These are phyloP conservation scores for Ramicandelaber brevisporus DNA, from an alignment of 192 early-diverging fungal genomes.

Conservation along the genomic window DNA sequence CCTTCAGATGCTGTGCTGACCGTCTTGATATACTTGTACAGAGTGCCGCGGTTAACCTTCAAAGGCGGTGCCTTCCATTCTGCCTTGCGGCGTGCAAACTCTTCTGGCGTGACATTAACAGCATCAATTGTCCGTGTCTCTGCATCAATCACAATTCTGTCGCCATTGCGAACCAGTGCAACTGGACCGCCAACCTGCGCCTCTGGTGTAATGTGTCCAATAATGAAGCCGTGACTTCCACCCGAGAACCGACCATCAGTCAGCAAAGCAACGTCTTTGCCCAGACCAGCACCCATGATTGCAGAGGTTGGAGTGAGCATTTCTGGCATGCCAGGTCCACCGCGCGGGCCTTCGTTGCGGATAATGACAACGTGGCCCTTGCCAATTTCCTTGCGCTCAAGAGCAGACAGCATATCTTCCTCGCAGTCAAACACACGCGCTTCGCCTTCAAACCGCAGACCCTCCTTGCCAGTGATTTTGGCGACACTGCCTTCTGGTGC, in stretches of 20 bases:
- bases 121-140: constrained; percentile 36
- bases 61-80: constrained; percentile 63
- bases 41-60: constrained; percentile 66
- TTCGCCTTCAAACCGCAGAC: constrained; percentile 59
- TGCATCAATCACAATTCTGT: constrained; percentile 76
- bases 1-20: constrained; percentile 57
- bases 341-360: constrained; percentile 93
- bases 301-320: constrained; percentile 96
- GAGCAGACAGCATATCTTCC: constrained; percentile 66
- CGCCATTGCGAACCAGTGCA: constrained; percentile 71
- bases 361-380: constrained; percentile 88
- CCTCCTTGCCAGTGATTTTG: constrained; percentile 99
- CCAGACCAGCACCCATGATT: constrained; percentile 98
- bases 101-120: constrained; percentile 48
- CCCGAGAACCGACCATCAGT: constrained; percentile 99
- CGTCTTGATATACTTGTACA: constrained; percentile 81
- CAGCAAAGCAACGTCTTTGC: constrained; percentile 86
- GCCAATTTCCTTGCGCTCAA: constrained; percentile 65
- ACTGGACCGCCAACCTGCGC: constrained; percentile 93
- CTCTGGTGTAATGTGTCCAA: constrained; percentile 97
- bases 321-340: constrained; percentile 98
- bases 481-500: constrained; percentile 92
- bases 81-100: constrained; percentile 38
- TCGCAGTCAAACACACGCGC: constrained; percentile 87
- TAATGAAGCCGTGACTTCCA: constrained; percentile 95